Conservation (phyloP, 306 rosid species). For the Malus sieversii region DNA sequence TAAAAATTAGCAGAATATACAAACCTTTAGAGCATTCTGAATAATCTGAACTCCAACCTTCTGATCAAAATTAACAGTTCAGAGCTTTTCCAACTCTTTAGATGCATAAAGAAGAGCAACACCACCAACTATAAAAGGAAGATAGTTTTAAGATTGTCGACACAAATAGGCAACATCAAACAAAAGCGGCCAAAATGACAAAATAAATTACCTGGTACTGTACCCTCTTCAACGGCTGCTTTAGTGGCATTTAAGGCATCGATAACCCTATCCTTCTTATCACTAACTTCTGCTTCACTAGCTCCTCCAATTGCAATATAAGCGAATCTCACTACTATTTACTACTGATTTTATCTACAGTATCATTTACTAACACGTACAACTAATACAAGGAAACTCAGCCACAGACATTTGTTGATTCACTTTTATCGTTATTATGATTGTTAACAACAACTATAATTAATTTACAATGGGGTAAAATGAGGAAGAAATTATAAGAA, state of each 20-base stretch:
- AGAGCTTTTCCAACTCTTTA: conserved; percentile 70
- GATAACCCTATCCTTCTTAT: conserved; percentile 93
- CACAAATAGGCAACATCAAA: not conserved
- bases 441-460: no score
- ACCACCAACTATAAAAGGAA: conserved; percentile 59
- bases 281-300: conserved; percentile 90
- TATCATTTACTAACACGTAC: no score
- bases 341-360: not conserved
- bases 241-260: conserved; percentile 96
- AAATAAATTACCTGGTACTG: conserved; percentile 52
- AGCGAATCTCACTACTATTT: not conserved
- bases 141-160: not conserved
- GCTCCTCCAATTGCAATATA: conserved; percentile 80
- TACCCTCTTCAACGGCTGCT: conserved; percentile 98
- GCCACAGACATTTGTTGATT: no score
- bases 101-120: conserved; percentile 96
- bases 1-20: not conserved
- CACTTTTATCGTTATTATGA: no score
- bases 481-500: no score
- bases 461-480: no score
- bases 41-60: conserved; percentile 93
- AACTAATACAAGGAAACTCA: no score
- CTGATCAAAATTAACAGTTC: conserved; percentile 86
- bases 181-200: not conserved
- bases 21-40: conserved; percentile 88